Evolutionary conservation across 805 yeast genomes (phyloP).

Genomic region (Schizosaccharomyces japonicus): DNA sequence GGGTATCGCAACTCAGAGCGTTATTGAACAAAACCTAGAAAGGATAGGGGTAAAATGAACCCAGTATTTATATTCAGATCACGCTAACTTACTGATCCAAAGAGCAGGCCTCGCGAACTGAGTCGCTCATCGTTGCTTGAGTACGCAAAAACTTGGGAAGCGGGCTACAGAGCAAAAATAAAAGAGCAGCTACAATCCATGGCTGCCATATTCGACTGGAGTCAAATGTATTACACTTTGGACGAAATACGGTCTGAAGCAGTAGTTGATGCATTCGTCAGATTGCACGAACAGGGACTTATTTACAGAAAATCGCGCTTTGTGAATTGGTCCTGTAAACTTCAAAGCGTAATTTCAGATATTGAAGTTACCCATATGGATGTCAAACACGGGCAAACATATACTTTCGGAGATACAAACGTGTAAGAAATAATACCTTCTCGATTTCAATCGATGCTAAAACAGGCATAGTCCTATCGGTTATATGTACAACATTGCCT

Average conservation of each 20-base stretch:
- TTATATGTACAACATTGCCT: conserved; percentile 80
- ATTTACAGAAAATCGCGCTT: conserved; percentile 81
- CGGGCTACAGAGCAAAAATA: conserved; percentile 67
- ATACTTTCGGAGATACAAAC: conserved; percentile 66
- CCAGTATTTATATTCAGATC: too few relatives aligned
- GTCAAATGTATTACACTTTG: conserved; percentile 78
- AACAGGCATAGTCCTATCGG: too few relatives aligned
- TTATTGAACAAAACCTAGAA: conserved; percentile 87
- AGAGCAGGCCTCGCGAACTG: too few relatives aligned
- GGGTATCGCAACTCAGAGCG: conserved; percentile 95
- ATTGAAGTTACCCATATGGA: conserved; percentile 88
- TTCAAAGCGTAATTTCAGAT: conserved; percentile 86
- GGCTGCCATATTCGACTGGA: conserved; percentile 96
- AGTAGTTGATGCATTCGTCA: conserved; percentile 76
- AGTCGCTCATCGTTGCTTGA: conserved; percentile 77
- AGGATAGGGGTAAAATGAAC: conserved; percentile 51
- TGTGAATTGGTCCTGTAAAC: conserved; percentile 86
- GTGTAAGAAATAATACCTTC: too few relatives aligned
- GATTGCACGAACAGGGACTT: conserved; percentile 78
- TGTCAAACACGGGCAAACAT: conserved; percentile 58
- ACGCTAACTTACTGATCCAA: too few relatives aligned
- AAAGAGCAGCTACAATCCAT: conserved; percentile 59
- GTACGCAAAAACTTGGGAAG: conserved; percentile 96
- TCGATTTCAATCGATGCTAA: too few relatives aligned
- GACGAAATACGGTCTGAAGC: conserved; percentile 54